phyloP scores from a whole-genome alignment of 441 rosid species.

The Manihot esculenta region DNA sequence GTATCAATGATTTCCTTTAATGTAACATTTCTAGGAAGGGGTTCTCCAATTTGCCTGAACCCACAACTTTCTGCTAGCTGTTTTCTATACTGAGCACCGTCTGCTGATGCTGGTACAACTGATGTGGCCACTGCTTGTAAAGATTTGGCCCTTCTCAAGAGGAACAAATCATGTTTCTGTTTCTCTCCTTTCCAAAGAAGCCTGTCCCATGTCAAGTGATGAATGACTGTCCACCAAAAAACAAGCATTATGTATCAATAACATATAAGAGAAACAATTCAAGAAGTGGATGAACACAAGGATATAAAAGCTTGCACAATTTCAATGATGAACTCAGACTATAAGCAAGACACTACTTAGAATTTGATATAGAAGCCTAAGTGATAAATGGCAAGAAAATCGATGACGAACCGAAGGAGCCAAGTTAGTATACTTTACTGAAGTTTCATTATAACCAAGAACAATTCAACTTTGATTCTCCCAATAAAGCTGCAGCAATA shows the following conservation, averaged over 20 bases:
- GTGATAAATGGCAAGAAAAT: background rate
- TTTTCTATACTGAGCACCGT: conserved; percentile 56
- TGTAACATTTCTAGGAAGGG: conserved; percentile 72
- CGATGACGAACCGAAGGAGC: background rate
- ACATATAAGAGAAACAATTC: background rate
- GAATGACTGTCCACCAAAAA: conserved; percentile 45
- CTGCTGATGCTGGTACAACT: conserved; percentile 49
- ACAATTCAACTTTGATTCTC: background rate
- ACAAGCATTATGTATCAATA: conserved; percentile 8
- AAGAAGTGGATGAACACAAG: background rate
- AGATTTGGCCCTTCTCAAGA: conserved; percentile 35
- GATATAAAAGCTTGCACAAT: background rate
- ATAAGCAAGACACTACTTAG: background rate
- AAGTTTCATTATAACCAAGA: background rate
- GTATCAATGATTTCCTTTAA: conserved; percentile 74
- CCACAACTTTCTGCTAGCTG: conserved; percentile 76
- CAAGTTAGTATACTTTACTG: background rate
- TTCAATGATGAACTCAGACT: background rate
- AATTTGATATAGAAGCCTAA: background rate
- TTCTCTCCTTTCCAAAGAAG: conserved; percentile 39
- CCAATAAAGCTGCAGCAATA: background rate
- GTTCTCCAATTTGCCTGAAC: conserved; percentile 79
- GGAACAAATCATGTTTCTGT: conserved; percentile 28
- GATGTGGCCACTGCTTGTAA: conserved; percentile 71
- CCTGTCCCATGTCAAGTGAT: conserved; percentile 44